phyloP scores from a whole-genome alignment of 2,329 filamentous ascomycete genomes.

The Pseudopyricularia javanii region DNA sequence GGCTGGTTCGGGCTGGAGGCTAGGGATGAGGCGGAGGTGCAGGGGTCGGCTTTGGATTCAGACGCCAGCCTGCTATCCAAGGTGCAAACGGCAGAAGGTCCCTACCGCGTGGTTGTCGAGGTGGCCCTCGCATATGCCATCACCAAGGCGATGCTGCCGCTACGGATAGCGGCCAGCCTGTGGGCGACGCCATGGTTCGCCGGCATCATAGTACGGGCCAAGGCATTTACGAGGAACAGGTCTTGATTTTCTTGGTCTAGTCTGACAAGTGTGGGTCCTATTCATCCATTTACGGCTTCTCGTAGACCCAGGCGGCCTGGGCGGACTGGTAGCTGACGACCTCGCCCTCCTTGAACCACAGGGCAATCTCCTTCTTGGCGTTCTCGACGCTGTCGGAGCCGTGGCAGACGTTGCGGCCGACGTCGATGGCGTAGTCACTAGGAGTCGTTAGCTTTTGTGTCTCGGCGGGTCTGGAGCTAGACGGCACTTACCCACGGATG shows the following conservation, averaged over 20 bases:
- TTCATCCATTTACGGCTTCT: slow-evolving; percentile 65
- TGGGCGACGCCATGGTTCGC: slow-evolving; percentile 94
- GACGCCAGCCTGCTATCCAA: slow-evolving; percentile 18
- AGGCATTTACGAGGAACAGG: not conserved
- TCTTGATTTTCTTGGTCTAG: not conserved
- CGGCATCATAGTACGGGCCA: slow-evolving; percentile 37
- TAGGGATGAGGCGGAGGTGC: slow-evolving; percentile 15
- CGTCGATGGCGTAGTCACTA: slow-evolving; percentile 70
- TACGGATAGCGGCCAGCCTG: slow-evolving; percentile 65
- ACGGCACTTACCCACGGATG: slow-evolving; percentile 50
- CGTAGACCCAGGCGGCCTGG: slow-evolving; percentile 91
- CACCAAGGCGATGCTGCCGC: slow-evolving; percentile 72
- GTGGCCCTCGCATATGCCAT: slow-evolving; percentile 85
- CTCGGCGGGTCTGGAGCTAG: not conserved
- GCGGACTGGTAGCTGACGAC: slow-evolving; percentile 73
- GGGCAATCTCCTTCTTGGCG: slow-evolving; percentile 98
- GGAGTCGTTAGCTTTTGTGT: not conserved
- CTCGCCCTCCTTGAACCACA: slow-evolving; percentile 93
- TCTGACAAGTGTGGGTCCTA: not conserved
- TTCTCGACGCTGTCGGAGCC: slow-evolving; percentile 97
- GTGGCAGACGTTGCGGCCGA: slow-evolving; percentile 99
- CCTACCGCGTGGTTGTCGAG: slow-evolving; percentile 46
- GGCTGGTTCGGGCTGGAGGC: slow-evolving; percentile 61
- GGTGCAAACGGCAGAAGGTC: slow-evolving; percentile 22
- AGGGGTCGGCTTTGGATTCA: slow-evolving; percentile 6